Conservation (phyloP, 768 basidiomycete species). For the Leccinum barrowsii region DNA sequence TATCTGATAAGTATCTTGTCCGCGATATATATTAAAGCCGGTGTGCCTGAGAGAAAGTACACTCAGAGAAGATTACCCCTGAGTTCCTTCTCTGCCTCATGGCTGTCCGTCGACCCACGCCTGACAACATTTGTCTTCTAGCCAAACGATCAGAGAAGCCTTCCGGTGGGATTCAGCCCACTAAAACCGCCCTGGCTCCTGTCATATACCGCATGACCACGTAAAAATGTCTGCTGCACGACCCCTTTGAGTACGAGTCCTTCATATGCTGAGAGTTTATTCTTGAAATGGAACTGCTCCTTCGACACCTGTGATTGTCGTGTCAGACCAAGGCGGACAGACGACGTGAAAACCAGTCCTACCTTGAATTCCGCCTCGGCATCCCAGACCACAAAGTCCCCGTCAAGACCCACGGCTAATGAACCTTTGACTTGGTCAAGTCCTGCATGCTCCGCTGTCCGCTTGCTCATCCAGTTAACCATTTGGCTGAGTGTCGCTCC, state of each 20-base stretch:
- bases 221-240: conserved; percentile 78
- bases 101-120: not conserved
- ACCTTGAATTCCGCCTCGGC: conserved; percentile 46
- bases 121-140: not conserved
- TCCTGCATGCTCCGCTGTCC: conserved; percentile 78
- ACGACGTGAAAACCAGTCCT: conserved; percentile 3
- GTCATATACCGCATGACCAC: conserved; percentile 69
- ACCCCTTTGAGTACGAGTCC: conserved; percentile 66
- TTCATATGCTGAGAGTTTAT: conserved; percentile 89
- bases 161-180: conserved; percentile 34
- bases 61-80: no score
- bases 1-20: not conserved
- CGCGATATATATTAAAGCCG: not conserved
- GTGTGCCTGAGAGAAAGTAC: no score
- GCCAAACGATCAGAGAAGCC: conserved; percentile 19
- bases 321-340: conserved; percentile 5
- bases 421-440: conserved; percentile 67
- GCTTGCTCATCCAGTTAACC: conserved; percentile 69
- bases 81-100: no score
- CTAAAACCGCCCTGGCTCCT: conserved; percentile 33
- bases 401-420: conserved; percentile 72
- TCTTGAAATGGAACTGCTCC: conserved; percentile 81
- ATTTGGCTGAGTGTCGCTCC: conserved; percentile 59
- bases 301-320: conserved; percentile 56
- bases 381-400: conserved; percentile 86